Evolutionary conservation across 129 eudicot genomes (phyloP).

Genomic region (Mikania micrantha): DNA sequence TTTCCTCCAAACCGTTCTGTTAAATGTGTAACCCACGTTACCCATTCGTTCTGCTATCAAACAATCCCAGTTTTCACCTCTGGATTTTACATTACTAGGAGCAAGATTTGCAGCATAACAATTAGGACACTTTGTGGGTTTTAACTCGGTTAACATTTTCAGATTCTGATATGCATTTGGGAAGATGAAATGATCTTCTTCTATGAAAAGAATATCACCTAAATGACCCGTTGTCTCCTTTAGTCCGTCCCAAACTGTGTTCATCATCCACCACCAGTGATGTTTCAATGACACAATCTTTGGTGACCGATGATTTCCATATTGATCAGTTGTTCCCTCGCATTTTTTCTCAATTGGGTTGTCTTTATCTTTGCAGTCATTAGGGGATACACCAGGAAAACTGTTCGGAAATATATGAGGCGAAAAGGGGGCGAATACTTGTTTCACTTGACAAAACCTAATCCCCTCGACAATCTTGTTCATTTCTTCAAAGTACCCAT

Average conservation of each 20-base stretch:
- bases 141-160: slow-evolving; percentile 49
- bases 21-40: slow-evolving; percentile 83
- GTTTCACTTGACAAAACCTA: slow-evolving; percentile 84
- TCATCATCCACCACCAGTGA: slow-evolving; percentile 99
- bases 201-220: slow-evolving; percentile 88
- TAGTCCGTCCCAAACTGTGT: slow-evolving; percentile 87
- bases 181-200: slow-evolving; percentile 87
- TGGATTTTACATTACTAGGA: slow-evolving; percentile 79
- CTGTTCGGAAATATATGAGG: slow-evolving; percentile 63
- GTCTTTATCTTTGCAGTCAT: slow-evolving; percentile 70
- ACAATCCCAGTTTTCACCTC: slow-evolving; percentile 64
- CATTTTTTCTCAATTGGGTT: slow-evolving; percentile 46
- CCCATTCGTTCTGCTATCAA: slow-evolving; percentile 91
- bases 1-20: slow-evolving; percentile 82
- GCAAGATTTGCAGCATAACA: slow-evolving; percentile 89
- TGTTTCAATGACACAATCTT: slow-evolving; percentile 91
- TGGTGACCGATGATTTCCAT: slow-evolving; percentile 83
- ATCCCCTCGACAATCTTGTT: slow-evolving; percentile 66
- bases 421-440: slow-evolving; percentile 76
- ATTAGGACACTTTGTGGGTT: slow-evolving; percentile 68
- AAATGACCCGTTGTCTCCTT: slow-evolving; percentile 57
- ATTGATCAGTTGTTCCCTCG: slow-evolving; percentile 74
- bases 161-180: slow-evolving; percentile 84
- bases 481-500: slow-evolving; percentile 83
- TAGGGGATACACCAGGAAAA: slow-evolving; percentile 71